A percentile compares a stretch with the other conserved stretches of the same genome.
Evolutionary conservation across 2,329 filamentous ascomycete genomes (phyloP).

Genomic region (Elsinoe necatrix): DNA sequence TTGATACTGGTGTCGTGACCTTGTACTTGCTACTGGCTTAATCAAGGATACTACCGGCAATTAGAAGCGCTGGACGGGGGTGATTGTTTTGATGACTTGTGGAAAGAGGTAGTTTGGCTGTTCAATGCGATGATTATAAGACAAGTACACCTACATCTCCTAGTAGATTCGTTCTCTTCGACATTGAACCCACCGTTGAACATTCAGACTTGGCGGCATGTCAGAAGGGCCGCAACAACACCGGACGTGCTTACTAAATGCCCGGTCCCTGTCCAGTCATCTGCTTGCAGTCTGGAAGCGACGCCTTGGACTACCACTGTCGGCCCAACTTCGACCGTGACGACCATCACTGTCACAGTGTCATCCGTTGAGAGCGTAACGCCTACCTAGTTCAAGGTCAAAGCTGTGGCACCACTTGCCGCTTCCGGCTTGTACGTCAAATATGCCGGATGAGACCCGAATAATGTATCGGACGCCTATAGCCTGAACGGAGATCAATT

Average conservation of each 20-base stretch:
- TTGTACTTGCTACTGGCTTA: neutral
- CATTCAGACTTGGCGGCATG: no score
- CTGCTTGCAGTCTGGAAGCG: slow-evolving; percentile 18
- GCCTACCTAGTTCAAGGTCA: slow-evolving; percentile 16
- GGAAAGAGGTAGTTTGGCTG: neutral
- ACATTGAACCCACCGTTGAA: neutral
- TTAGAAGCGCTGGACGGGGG: neutral
- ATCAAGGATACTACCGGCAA: neutral
- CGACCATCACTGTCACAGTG: slow-evolving; percentile 15
- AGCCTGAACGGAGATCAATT: slow-evolving; percentile 2
- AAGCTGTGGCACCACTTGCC: slow-evolving; percentile 1
- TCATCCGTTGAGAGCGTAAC: slow-evolving; percentile 19
- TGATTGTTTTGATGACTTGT: neutral
- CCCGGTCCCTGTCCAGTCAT: slow-evolving; percentile 15
- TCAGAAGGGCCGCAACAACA: slow-evolving; percentile 10
- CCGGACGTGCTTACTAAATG: slow-evolving; percentile 18
- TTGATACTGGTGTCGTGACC: neutral
- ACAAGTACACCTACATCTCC: neutral
- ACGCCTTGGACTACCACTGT: slow-evolving; percentile 16
- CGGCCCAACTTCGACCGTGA: slow-evolving; percentile 19
- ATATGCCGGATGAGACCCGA: slow-evolving; percentile 1
- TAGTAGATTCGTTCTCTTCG: no score
- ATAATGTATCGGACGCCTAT: slow-evolving; percentile 6
- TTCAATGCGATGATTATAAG: neutral
- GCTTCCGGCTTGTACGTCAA: slow-evolving; percentile 6